A percentile compares a stretch with the other conserved stretches of the same genome.
These are phyloP conservation scores for Pseudocercospora fuligena DNA, from an alignment of 2,329 filamentous ascomycete species.

Conservation along the genomic window DNA sequence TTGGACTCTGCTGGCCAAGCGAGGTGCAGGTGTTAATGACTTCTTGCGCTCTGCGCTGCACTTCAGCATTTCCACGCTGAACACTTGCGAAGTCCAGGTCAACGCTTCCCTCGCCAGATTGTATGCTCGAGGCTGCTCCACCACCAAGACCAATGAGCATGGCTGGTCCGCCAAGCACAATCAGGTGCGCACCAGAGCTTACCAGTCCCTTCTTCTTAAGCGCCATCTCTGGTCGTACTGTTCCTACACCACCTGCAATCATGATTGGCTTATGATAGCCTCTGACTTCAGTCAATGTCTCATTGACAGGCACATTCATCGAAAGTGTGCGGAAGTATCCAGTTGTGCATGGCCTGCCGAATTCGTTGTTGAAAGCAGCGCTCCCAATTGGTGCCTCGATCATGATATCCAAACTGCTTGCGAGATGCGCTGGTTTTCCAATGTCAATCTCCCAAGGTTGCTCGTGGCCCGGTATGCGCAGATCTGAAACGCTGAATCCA, in stretches of 20 bases:
- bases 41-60: constrained; percentile 93
- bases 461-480: constrained; percentile 80
- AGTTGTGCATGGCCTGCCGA: constrained; percentile 84
- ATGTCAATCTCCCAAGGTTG: constrained; percentile 92
- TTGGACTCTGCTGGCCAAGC: constrained; percentile 82
- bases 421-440: constrained; percentile 88
- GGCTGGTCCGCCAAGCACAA: constrained; percentile 92
- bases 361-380: constrained; percentile 97
- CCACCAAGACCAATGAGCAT: constrained; percentile 98
- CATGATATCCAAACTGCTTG: constrained; percentile 96
- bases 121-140: constrained; percentile 89
- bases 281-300: constrained; percentile 71
- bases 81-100: constrained; percentile 97
- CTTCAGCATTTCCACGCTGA: constrained; percentile 94
- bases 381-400: constrained; percentile 94
- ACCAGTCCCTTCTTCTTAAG: constrained; percentile 82
- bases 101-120: constrained; percentile 84
- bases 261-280: constrained; percentile 99
- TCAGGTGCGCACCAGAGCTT: constrained; percentile 82
- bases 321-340: constrained; percentile 93
- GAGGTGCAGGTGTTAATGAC: constrained; percentile 94
- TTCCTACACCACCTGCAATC: constrained; percentile 95
- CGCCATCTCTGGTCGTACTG: constrained; percentile 86
- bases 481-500: constrained; percentile 94
- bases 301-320: constrained; percentile 65